Evolutionary conservation across 225 moss, liverwort and hornwort species (phyloP).

Genomic region (Climacium dendroides): DNA sequence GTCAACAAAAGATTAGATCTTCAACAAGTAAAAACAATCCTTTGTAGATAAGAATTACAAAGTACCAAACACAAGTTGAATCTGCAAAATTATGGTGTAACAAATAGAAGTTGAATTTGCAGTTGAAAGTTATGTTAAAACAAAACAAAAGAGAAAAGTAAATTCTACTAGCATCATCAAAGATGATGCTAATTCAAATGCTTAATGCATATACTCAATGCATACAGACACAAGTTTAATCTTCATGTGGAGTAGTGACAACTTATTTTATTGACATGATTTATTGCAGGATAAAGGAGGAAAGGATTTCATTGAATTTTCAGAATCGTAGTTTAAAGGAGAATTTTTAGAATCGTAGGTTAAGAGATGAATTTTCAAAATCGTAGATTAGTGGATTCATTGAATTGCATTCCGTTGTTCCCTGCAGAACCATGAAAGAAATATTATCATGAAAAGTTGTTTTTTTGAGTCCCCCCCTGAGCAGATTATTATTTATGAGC

Average conservation of each 20-base stretch:
- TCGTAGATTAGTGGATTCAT: background rate
- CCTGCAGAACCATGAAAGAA: background rate
- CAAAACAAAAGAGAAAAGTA: rapidly evolving
- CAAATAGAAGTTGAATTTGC: background rate
- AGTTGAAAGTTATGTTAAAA: too few species aligned
- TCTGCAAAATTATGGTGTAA: rapidly evolving
- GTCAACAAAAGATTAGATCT: background rate
- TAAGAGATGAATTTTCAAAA: too few species aligned
- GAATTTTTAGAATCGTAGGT: too few species aligned
- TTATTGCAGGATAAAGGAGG: too few species aligned
- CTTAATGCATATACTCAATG: too few species aligned
- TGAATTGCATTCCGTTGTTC: background rate
- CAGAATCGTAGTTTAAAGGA: too few species aligned
- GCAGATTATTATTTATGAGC: background rate
- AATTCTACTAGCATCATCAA: background rate
- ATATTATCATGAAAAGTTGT: too few species aligned
- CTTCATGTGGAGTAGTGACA: too few species aligned
- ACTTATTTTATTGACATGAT: background rate
- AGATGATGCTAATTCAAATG: background rate
- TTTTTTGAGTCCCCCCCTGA: background rate
- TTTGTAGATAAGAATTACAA: background rate
- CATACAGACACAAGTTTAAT: background rate
- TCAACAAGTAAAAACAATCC: background rate
- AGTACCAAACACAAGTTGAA: background rate
- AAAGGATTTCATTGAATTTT: too few species aligned